phyloP scores from a whole-genome alignment of 805 yeast genomes.

The Ogataea pignaliae region DNA sequence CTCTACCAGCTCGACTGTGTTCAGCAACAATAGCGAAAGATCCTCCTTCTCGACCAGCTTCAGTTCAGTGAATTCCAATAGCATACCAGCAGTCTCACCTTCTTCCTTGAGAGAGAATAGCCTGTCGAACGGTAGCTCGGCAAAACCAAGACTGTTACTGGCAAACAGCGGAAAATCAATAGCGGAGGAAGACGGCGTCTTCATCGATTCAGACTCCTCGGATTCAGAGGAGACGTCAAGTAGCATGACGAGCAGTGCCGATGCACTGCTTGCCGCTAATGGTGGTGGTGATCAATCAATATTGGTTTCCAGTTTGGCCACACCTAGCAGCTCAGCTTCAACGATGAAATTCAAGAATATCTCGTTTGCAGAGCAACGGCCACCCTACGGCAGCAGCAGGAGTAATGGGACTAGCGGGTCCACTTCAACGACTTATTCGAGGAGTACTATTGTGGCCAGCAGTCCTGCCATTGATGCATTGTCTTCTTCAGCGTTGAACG shows the following conservation, averaged over 20 bases:
- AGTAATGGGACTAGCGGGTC: neutral
- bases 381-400: no score
- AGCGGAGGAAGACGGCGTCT: slow-evolving; percentile 16
- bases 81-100: slow-evolving; percentile 1
- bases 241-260: neutral
- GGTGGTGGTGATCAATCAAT: no score
- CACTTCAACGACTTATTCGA: neutral
- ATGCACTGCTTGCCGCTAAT: no score
- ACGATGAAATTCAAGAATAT: slow-evolving; percentile 8
- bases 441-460: neutral
- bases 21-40: slow-evolving; percentile 16
- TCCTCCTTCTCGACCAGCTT: slow-evolving; percentile 24
- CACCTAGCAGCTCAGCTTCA: neutral
- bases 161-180: slow-evolving; percentile 15
- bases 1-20: slow-evolving; percentile 14
- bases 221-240: slow-evolving; percentile 7
- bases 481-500: no score
- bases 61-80: slow-evolving; percentile 16
- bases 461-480: slow-evolving; percentile 5
- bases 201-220: slow-evolving; percentile 14
- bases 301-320: no score
- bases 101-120: slow-evolving; percentile 14
- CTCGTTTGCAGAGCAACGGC: slow-evolving; percentile 4
- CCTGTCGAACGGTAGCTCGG: neutral
- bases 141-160: slow-evolving; percentile 8